Evolutionary conservation across 2,329 filamentous ascomycete genomes (phyloP).

Genomic region (Endocalyx cinctus): DNA sequence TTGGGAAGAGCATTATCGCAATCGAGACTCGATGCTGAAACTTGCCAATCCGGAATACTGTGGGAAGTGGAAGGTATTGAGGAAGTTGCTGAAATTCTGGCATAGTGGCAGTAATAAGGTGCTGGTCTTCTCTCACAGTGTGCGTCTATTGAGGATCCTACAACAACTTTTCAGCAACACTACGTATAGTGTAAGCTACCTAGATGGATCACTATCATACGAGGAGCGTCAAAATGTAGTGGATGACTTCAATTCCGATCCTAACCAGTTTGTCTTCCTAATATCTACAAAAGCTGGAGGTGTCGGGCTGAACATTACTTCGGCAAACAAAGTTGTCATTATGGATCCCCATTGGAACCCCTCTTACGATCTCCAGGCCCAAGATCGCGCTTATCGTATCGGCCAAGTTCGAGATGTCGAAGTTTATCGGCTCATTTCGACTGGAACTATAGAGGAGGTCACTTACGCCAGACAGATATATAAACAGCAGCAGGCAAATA

Average conservation of each 20-base stretch:
- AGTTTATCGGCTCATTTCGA: slow-evolving; percentile 85
- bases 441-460: slow-evolving; percentile 93
- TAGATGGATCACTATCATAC: slow-evolving; percentile 80
- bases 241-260: slow-evolving; percentile 86
- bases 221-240: slow-evolving; percentile 79
- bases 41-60: slow-evolving; percentile 87
- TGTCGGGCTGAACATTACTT: slow-evolving; percentile 92
- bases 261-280: slow-evolving; percentile 86
- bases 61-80: slow-evolving; percentile 92
- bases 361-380: slow-evolving; percentile 87
- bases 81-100: slow-evolving; percentile 85
- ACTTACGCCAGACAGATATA: slow-evolving; percentile 97
- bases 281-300: slow-evolving; percentile 93
- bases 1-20: slow-evolving; percentile 70
- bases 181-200: slow-evolving; percentile 83
- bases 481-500: slow-evolving; percentile 98
- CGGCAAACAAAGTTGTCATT: slow-evolving; percentile 96
- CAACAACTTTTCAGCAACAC: slow-evolving; percentile 83
- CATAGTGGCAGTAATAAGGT: slow-evolving; percentile 88
- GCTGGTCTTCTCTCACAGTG: slow-evolving; percentile 89
- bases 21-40: slow-evolving; percentile 73
- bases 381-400: slow-evolving; percentile 94
- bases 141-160: slow-evolving; percentile 77
- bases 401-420: slow-evolving; percentile 91
- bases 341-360: slow-evolving; percentile 99